phyloP scores from a whole-genome alignment of 208 protist genomes.

The Sergeia podlipaevii region DNA sequence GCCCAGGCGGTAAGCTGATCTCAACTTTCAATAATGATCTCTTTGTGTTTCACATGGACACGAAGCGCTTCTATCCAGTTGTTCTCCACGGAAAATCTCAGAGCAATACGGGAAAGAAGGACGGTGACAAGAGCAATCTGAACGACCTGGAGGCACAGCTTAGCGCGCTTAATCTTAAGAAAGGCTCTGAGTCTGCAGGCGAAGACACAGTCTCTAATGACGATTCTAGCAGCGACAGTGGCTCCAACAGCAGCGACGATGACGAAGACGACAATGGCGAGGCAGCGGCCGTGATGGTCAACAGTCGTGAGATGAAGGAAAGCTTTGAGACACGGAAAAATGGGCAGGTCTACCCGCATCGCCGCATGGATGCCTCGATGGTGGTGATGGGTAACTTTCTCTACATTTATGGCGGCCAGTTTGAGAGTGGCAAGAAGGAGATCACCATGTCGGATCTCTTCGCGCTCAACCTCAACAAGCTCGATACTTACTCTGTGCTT shows the following conservation, averaged over 20 bases:
- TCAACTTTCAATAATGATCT: conserved; percentile 91
- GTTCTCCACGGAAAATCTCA: conserved; percentile 40
- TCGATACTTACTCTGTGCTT: conserved; percentile 75
- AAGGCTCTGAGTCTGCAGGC: too few relatives aligned
- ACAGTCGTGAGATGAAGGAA: conserved; percentile 45
- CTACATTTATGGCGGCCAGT: conserved; percentile 89
- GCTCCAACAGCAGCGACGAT: conserved; percentile 23
- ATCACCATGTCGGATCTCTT: conserved; percentile 90
- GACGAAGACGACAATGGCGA: conserved; percentile 3
- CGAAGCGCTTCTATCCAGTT: conserved; percentile 83
- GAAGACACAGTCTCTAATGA: conserved; percentile 1
- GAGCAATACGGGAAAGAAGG: conserved; percentile 1
- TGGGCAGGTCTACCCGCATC: conserved; percentile 70
- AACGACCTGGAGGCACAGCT: conserved; percentile 58
- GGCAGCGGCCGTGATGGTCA: neutral
- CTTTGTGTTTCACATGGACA: conserved; percentile 90
- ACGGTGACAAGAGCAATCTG: conserved; percentile 11
- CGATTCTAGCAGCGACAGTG: conserved; percentile 16
- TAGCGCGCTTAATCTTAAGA: conserved; percentile 44
- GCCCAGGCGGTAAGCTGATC: conserved; percentile 73
- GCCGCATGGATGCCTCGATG: conserved; percentile 80
- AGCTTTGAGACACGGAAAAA: conserved; percentile 63
- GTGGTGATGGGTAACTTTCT: conserved; percentile 61
- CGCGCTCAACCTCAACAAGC: conserved; percentile 74
- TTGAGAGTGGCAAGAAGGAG: conserved; percentile 83